phyloP scores from a whole-genome alignment of 1,284 basidiomycete genomes.

The Papiliotrema terrestris region DNA sequence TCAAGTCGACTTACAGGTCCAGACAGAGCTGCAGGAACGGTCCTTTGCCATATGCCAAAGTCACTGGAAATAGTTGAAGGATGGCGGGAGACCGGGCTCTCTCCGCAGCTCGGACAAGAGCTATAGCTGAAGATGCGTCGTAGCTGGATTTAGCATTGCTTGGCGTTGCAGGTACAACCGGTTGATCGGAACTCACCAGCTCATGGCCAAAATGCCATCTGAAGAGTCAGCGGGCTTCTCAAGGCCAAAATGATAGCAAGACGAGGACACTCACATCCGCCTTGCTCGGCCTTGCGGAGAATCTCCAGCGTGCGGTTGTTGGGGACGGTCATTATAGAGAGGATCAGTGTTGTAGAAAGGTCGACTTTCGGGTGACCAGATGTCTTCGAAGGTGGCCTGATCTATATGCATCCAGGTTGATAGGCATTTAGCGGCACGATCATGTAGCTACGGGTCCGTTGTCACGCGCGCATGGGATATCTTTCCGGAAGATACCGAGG shows the following conservation, averaged over 20 bases:
- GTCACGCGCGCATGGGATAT: too few relatives aligned
- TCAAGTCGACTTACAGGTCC: slow-evolving; percentile 23
- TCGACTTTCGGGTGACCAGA: too few relatives aligned
- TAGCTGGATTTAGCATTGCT: slow-evolving; percentile 18
- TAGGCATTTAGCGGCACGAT: too few relatives aligned
- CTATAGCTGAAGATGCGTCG: slow-evolving; percentile 42
- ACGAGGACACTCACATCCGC: slow-evolving; percentile 30
- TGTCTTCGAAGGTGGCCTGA: too few relatives aligned
- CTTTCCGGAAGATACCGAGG: too few relatives aligned
- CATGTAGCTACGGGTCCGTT: too few relatives aligned
- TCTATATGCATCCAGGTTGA: too few relatives aligned
- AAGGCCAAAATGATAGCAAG: not conserved
- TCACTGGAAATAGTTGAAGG: slow-evolving; percentile 47
- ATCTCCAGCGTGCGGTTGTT: slow-evolving; percentile 47
- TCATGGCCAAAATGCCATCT: slow-evolving; percentile 40
- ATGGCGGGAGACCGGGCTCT: slow-evolving; percentile 42
- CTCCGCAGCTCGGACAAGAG: slow-evolving; percentile 45
- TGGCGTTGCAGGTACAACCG: not conserved
- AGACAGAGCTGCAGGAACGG: slow-evolving; percentile 37
- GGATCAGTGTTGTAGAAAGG: not conserved
- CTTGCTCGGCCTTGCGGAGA: slow-evolving; percentile 44
- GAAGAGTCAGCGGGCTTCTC: not conserved
- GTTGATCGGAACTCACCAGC: slow-evolving; percentile 18
- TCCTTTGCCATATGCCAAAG: slow-evolving; percentile 32
- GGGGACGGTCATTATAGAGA: slow-evolving; percentile 22